phyloP scores from a whole-genome alignment of 371 early-diverging fungal genomes.

The Thermomucor indicae-seudaticae region DNA sequence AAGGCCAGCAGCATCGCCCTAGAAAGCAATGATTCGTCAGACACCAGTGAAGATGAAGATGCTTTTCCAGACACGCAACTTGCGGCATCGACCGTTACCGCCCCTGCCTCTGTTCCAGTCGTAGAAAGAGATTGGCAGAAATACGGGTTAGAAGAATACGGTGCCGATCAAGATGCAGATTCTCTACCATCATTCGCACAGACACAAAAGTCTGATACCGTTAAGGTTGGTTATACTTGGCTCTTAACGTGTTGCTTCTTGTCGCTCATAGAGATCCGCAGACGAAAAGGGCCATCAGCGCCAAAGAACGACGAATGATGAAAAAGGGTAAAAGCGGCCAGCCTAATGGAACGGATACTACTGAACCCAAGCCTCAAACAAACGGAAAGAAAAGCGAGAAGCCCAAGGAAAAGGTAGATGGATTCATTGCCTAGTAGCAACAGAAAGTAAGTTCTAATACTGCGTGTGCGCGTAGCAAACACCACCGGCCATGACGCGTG shows the following conservation, averaged over 20 bases:
- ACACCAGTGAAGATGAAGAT: conserved; percentile 37
- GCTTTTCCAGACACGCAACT: conserved; percentile 64
- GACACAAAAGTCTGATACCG: not conserved
- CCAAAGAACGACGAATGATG: conserved; percentile 74
- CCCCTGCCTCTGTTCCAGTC: conserved; percentile 5
- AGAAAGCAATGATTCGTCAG: conserved; percentile 14
- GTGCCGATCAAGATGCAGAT: conserved; percentile 53
- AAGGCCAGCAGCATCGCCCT: too few relatives aligned
- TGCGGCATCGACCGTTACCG: conserved; percentile 10
- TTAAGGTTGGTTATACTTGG: not conserved
- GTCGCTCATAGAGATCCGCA: conserved; percentile 1
- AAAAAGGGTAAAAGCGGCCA: conserved; percentile 51
- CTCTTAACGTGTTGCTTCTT: too few relatives aligned
- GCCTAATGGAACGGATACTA: conserved; percentile 13
- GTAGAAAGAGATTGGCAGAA: conserved; percentile 40
- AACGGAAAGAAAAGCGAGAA: conserved; percentile 9
- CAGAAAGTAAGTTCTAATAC: not conserved
- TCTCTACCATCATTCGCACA: conserved; percentile 16
- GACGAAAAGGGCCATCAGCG: conserved; percentile 55
- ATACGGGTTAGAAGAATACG: conserved; percentile 70
- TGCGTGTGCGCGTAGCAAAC: conserved; percentile 7
- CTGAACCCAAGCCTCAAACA: conserved; percentile 7
- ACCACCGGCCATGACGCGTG: conserved; percentile 60
- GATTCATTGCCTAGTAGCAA: not conserved
- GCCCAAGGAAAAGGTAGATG: not conserved